Conservation (phyloP, 1,139 yeast genomes). For the Wickerhamomyces sp. region DNA sequence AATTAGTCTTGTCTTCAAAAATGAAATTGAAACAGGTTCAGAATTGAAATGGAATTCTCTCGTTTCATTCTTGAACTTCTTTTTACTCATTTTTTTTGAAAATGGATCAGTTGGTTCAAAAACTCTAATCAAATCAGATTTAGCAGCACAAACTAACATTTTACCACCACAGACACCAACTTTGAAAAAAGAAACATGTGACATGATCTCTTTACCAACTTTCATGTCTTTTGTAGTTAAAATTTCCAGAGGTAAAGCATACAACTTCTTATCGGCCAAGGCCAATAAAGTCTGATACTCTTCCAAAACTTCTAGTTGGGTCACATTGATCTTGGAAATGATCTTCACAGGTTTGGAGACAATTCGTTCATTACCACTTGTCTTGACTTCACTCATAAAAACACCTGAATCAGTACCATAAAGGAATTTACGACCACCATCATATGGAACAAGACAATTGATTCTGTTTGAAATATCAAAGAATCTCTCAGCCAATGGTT, state of each 20-base stretch:
- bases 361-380: constrained; percentile 32
- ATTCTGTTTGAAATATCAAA: constrained; percentile 72
- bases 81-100: constrained; percentile 52
- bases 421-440: constrained; percentile 86
- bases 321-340: constrained; percentile 69
- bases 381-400: constrained; percentile 61
- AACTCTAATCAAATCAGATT: constrained; percentile 73
- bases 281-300: constrained; percentile 84
- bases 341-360: constrained; percentile 77
- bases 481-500: constrained; percentile 66
- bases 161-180: constrained; percentile 91
- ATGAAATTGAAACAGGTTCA: constrained; percentile 89
- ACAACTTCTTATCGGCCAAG: constrained; percentile 74
- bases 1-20: constrained; percentile 81
- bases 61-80: constrained; percentile 62
- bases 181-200: constrained; percentile 84
- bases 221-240: constrained; percentile 44
- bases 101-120: constrained; percentile 75
- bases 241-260: constrained; percentile 81
- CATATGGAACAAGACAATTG: constrained; percentile 90
- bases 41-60: constrained; percentile 77
- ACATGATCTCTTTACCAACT: constrained; percentile 72
- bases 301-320: constrained; percentile 88
- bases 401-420: constrained; percentile 93
- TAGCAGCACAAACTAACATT: constrained; percentile 85